Evolutionary conservation across 306 rosid species (phyloP).

Genomic region (Lathyrus tuberosus): DNA sequence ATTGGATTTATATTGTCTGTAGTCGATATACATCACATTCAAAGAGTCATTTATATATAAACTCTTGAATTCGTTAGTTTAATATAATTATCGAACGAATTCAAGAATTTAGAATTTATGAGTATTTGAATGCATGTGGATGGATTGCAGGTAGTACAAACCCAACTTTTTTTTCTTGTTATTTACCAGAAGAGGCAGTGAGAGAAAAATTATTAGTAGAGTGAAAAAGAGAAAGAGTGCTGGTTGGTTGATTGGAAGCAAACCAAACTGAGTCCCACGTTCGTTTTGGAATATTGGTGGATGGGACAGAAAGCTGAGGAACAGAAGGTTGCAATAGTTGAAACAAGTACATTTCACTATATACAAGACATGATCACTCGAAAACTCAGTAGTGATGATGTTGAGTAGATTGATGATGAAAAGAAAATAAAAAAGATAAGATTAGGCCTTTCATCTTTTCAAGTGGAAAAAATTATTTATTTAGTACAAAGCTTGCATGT

Average conservation of each 20-base stretch:
- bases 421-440: conserved; percentile 42
- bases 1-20: neutral
- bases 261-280: conserved; percentile 67
- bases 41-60: neutral
- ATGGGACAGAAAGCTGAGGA: conserved; percentile 99
- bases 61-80: neutral
- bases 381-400: conserved; percentile 47
- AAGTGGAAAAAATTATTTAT: conserved; percentile 54
- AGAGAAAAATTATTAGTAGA: conserved; percentile 22
- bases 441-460: conserved; percentile 63
- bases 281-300: conserved; percentile 81
- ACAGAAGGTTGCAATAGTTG: conserved; percentile 86
- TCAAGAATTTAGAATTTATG: neutral
- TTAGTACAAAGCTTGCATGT: neutral
- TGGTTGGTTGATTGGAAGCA: conserved; percentile 72
- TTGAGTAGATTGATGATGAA: conserved; percentile 54
- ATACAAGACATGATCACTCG: conserved; percentile 58
- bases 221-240: conserved; percentile 42
- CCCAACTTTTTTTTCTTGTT: conserved; percentile 40
- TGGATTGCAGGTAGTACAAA: neutral
- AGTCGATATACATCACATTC: neutral
- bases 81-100: neutral
- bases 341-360: conserved; percentile 67
- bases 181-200: conserved; percentile 49
- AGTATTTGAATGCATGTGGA: neutral